Evolutionary conservation across 2,329 filamentous ascomycete species (phyloP).

Genomic region (Chalara sp.): DNA sequence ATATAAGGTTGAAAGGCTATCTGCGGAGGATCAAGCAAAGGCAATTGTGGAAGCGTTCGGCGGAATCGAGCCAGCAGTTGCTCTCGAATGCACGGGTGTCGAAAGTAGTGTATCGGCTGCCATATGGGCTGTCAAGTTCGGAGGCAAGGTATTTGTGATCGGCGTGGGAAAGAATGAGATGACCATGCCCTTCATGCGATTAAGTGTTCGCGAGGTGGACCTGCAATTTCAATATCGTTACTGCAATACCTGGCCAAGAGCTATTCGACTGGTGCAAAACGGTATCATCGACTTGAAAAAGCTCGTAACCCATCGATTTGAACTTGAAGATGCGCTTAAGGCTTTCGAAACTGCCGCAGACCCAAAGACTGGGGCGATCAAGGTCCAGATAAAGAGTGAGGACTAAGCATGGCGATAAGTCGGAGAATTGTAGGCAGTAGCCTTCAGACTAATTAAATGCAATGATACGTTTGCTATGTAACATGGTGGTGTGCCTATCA

Average conservation of each 20-base stretch:
- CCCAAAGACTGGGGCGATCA: slow-evolving; percentile 90
- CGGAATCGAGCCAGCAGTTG: slow-evolving; percentile 72
- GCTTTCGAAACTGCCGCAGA: slow-evolving; percentile 87
- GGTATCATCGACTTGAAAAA: slow-evolving; percentile 75
- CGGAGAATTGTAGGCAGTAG: too few relatives aligned
- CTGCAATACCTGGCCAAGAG: slow-evolving; percentile 90
- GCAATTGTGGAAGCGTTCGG: slow-evolving; percentile 64
- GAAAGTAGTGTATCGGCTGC: slow-evolving; percentile 81
- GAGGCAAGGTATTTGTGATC: slow-evolving; percentile 94
- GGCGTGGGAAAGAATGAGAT: slow-evolving; percentile 95
- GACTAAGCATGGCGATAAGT: slow-evolving; percentile 11
- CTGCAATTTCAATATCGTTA: slow-evolving; percentile 97
- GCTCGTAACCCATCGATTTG: slow-evolving; percentile 83
- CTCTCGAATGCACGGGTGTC: slow-evolving; percentile 90
- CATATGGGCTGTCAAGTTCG: slow-evolving; percentile 88
- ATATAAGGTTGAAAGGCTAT: slow-evolving; percentile 64
- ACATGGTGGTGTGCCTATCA: too few relatives aligned
- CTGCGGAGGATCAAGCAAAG: slow-evolving; percentile 64
- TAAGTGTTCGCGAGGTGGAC: slow-evolving; percentile 87
- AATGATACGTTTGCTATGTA: background rate
- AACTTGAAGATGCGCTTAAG: slow-evolving; percentile 77
- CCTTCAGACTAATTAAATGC: too few relatives aligned
- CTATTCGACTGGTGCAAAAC: slow-evolving; percentile 80
- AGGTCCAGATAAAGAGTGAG: slow-evolving; percentile 82
- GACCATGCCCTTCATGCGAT: slow-evolving; percentile 89